These are phyloP conservation scores for Lentinula edodes DNA, from an alignment of 768 basidiomycete species.

Conservation along the genomic window DNA sequence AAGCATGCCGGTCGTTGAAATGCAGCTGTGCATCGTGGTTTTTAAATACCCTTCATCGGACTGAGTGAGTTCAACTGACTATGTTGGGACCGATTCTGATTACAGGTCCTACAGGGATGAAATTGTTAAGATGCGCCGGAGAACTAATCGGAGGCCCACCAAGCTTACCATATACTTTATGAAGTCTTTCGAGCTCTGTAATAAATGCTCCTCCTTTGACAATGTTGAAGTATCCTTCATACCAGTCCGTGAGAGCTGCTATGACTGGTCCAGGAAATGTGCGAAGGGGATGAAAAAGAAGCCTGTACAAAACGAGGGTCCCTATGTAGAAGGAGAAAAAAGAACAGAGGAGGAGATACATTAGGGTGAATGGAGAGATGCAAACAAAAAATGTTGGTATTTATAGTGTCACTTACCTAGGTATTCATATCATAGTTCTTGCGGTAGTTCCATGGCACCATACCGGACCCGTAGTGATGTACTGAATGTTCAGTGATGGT, in stretches of 20 bases:
- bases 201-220: conserved; percentile 19
- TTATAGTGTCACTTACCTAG: too few species aligned
- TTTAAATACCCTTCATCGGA: neutral
- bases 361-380: neutral
- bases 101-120: conserved; percentile 24
- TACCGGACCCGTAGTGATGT: too few species aligned
- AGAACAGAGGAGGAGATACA: neutral
- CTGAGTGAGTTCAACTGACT: conserved; percentile 15
- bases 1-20: conserved; percentile 28
- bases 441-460: too few species aligned
- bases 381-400: neutral
- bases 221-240: conserved; percentile 22
- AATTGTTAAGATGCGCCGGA: neutral
- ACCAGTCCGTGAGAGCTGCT: conserved; percentile 20
- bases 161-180: conserved; percentile 19
- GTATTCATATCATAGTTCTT: too few species aligned
- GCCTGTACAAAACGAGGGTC: conserved; percentile 8
- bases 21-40: conserved; percentile 22
- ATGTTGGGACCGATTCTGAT: conserved; percentile 31
- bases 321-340: neutral
- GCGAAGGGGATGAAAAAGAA: conserved; percentile 21
- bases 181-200: conserved; percentile 20
- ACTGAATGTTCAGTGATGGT: too few species aligned
- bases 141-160: neutral
- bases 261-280: conserved; percentile 23